phyloP scores from a whole-genome alignment of 345 rosid genomes.

The Dimocarpus longan region DNA sequence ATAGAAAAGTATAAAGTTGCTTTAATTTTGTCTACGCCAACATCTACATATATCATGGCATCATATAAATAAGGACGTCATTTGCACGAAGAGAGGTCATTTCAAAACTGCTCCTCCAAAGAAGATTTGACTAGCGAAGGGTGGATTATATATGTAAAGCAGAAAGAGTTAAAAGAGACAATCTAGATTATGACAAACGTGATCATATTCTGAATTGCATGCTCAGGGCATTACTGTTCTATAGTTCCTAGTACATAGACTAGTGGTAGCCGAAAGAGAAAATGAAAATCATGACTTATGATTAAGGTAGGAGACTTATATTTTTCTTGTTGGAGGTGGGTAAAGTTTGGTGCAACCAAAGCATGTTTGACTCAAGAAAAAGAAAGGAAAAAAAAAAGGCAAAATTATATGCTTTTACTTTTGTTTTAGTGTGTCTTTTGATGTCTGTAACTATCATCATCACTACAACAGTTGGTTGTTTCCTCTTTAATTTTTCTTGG shows the following conservation, averaged over 20 bases:
- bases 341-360: slow-evolving; percentile 6
- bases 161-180: slow-evolving; percentile 14
- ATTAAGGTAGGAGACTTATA: slow-evolving; percentile 33
- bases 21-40: background rate
- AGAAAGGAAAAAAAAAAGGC: background rate
- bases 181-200: slow-evolving; percentile 13
- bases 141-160: slow-evolving; percentile 1
- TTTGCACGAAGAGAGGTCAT: slow-evolving; percentile 3
- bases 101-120: background rate
- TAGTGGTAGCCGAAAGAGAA: slow-evolving; percentile 44
- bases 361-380: slow-evolving; percentile 22
- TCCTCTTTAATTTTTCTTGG: background rate
- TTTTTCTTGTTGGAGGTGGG: slow-evolving; percentile 29
- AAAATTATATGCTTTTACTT: background rate
- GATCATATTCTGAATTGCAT: slow-evolving; percentile 8
- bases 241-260: slow-evolving; percentile 21
- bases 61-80: background rate
- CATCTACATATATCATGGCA: background rate
- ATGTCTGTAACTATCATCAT: slow-evolving; percentile 24
- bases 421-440: slow-evolving; percentile 23
- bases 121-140: slow-evolving; percentile 14
- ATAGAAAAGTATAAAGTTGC: background rate
- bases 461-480: background rate
- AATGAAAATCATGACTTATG: slow-evolving; percentile 29
- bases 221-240: background rate